Conservation (phyloP, 768 basidiomycete species). For the Lentinula sp. region DNA sequence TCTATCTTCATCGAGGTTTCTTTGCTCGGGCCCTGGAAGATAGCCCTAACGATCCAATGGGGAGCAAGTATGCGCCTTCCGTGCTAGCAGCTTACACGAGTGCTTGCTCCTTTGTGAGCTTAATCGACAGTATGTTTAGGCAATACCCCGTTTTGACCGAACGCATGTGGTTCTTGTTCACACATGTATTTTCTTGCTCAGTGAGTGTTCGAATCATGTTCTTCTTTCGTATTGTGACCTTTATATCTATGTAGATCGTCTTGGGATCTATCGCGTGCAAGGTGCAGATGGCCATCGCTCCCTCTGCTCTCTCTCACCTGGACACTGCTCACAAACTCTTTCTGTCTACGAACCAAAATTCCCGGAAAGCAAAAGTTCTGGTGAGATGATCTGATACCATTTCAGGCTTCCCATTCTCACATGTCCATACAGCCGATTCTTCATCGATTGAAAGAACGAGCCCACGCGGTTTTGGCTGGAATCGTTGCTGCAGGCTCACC, state of each 20-base stretch:
- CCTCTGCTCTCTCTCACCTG: constrained; percentile 62
- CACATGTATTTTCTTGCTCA: constrained; percentile 67
- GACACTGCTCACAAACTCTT: constrained; percentile 58
- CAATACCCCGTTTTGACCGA: constrained; percentile 63
- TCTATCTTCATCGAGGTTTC: constrained; percentile 73
- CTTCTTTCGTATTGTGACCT: constrained; percentile 3
- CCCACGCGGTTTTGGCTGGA: constrained; percentile 33
- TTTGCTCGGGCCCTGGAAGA: constrained; percentile 68
- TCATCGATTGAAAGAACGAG: constrained; percentile 48
- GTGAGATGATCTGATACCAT: constrained; percentile 28
- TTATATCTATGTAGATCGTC: constrained; percentile 42
- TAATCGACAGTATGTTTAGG: constrained; percentile 58
- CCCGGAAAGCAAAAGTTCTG: constrained; percentile 53
- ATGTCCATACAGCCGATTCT: constrained; percentile 46
- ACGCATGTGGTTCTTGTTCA: constrained; percentile 69
- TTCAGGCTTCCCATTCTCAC: background rate
- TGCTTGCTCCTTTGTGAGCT: constrained; percentile 61
- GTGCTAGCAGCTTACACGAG: constrained; percentile 66
- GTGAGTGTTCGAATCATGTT: constrained; percentile 27
- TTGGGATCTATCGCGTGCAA: constrained; percentile 65
- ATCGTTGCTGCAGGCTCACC: background rate
- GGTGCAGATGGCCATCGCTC: constrained; percentile 56
- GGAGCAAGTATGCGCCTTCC: constrained; percentile 62
- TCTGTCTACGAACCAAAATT: constrained; percentile 42
- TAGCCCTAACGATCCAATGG: constrained; percentile 55